A percentile compares a stretch with the other conserved stretches of the same genome.
Evolutionary conservation across 2,329 filamentous ascomycete species (phyloP).

Genomic region (Conoideocrella luteorostrata): DNA sequence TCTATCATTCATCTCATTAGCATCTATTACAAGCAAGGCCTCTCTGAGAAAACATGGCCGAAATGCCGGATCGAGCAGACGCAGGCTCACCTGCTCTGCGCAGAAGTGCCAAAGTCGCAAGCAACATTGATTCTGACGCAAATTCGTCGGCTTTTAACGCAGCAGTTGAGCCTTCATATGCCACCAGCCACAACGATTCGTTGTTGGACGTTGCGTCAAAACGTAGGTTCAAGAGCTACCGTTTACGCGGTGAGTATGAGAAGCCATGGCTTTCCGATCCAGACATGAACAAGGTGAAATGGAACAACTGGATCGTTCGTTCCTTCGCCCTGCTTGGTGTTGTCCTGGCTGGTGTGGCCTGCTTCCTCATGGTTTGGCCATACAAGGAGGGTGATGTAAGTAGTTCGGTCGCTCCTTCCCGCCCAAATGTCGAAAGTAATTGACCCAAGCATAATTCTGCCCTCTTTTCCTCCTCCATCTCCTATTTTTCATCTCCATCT

Average conservation of each 20-base stretch:
- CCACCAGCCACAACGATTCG: neutral
- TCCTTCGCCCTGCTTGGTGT: conserved; percentile 26
- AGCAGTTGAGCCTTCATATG: neutral
- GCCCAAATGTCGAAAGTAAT: no score
- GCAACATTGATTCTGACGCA: neutral
- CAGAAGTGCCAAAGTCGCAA: neutral
- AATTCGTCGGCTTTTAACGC: conserved; percentile 1
- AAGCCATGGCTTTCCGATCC: conserved; percentile 33
- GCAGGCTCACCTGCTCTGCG: neutral
- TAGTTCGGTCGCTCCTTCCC: neutral
- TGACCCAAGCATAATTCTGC: neutral
- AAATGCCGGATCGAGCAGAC: neutral
- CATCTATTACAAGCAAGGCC: no score
- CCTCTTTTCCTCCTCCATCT: neutral
- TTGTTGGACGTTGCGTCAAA: conserved; percentile 8
- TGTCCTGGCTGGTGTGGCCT: conserved; percentile 25
- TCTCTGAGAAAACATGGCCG: neutral
- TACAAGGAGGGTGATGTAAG: conserved; percentile 18
- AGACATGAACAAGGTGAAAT: conserved; percentile 24
- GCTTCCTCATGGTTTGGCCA: conserved; percentile 22
- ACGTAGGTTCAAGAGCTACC: conserved; percentile 26
- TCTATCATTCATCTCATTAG: neutral
- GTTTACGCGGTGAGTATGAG: conserved; percentile 26
- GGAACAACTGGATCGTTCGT: conserved; percentile 29
- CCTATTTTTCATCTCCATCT: neutral